Conservation (phyloP, 192 early-diverging fungal species). For the Coemansia sp. region DNA sequence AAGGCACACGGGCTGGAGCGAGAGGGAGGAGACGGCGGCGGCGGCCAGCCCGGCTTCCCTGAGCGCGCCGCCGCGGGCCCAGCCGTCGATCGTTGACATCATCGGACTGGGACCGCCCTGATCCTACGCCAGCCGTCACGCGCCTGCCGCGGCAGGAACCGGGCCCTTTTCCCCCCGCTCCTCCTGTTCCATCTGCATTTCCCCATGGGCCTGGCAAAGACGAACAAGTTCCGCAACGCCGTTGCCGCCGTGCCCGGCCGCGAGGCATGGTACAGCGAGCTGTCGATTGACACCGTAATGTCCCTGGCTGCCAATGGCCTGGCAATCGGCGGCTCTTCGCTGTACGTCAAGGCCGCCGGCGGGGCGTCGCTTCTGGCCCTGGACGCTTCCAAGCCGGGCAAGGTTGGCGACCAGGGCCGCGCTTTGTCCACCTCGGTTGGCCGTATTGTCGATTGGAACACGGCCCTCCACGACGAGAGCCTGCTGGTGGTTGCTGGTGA, state of each 20-base stretch:
- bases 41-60: too few relatives aligned
- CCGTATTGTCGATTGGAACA: conserved; percentile 25
- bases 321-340: conserved; percentile 14
- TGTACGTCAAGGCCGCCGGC: conserved; percentile 23
- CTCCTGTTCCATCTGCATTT: background rate
- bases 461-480: conserved; percentile 14
- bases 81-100: too few relatives aligned
- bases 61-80: too few relatives aligned
- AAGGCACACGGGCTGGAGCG: too few relatives aligned
- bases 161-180: background rate
- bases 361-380: conserved; percentile 32
- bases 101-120: too few relatives aligned
- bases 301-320: conserved; percentile 28
- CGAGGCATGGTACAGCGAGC: conserved; percentile 40
- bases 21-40: too few relatives aligned
- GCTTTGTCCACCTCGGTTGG: conserved; percentile 4
- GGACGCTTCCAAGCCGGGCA: conserved; percentile 8
- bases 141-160: background rate
- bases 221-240: conserved; percentile 44
- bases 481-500: conserved; percentile 21
- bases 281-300: conserved; percentile 11
- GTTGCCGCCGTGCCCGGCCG: conserved; percentile 19
- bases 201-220: conserved; percentile 24
- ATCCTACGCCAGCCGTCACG: too few relatives aligned
- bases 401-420: conserved; percentile 3